Evolutionary conservation across 1,284 basidiomycete species (phyloP), one percentile per base, ranked within the genome.

Genomic region (Agaricales sp.): DNA sequence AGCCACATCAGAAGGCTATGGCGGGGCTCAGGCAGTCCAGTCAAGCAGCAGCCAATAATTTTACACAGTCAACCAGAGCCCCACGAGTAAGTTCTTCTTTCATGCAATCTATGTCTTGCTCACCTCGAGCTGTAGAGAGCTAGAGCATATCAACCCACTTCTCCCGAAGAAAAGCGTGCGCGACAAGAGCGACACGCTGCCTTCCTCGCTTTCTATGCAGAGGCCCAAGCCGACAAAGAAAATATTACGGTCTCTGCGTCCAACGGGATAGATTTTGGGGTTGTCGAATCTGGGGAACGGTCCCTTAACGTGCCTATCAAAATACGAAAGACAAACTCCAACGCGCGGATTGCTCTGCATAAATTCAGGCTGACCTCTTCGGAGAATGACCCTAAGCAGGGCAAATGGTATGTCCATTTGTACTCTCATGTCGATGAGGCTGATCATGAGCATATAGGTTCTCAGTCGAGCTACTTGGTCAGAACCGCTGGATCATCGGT

Each of bases 221-320:
- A 57, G 14, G 58, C 64, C 3, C 61, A 64, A 43, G 58, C 59
- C 18, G 65, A 69, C 53, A 69, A 69, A 48, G 56, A 67, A 45
- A 64, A 62, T 1, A 55, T 70, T 23, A 54, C 52, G 4, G 61
- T 71, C n/a, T 56, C 57, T 35, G 59, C 58, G 19, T 56, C 55
- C 37, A 55, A 58, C 11, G 66, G 66, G 1, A 46, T 65, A 19
- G 59, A 67, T 52, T 67, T 68, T 53, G 64, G 63, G 3, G 55
- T 67, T 45, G 47, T 67, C 21, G 60, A 61, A 14, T 45, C 52
- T 3, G 61, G 59, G 4, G 56, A 53, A 11, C 8, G 20, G 20
- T 8, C 8, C 11, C 13, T 8, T 11, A 38, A 58, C 16, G 58
- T 63, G 8, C 59, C 59, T 44, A 52, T 58, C 26, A 55, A 52